Percentiles rank a stretch among this genome's conserved stretches.
Evolutionary conservation across 2,329 filamentous ascomycete species (phyloP).

Genomic region (Exophiala lecanii-corni): DNA sequence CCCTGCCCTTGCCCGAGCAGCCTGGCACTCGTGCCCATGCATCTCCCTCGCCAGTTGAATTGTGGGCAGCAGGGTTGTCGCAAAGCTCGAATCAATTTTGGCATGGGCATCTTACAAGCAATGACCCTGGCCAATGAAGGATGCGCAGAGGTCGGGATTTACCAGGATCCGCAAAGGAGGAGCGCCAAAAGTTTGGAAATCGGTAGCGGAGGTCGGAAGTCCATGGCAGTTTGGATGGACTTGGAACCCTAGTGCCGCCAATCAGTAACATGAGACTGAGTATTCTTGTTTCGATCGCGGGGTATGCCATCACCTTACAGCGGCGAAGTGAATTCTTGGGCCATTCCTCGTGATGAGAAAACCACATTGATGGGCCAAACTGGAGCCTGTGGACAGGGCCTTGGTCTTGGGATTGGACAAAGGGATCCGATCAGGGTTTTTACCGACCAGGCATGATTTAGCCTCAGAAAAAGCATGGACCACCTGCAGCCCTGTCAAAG

Average conservation of each 20-base stretch:
- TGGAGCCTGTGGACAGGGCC: too few species aligned
- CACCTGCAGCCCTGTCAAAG: slow-evolving; percentile 18
- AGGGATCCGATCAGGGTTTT: too few species aligned
- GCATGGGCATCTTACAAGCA: slow-evolving; percentile 5
- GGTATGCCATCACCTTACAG: slow-evolving; percentile 5
- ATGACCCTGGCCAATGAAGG: slow-evolving; percentile 9
- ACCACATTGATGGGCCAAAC: too few species aligned
- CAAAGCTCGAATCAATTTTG: slow-evolving; percentile 14
- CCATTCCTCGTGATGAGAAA: slow-evolving; percentile 4
- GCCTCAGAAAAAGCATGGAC: slow-evolving; percentile 10
- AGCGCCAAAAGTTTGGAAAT: slow-evolving; percentile 15
- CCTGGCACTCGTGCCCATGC: too few species aligned
- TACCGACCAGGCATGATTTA: not conserved
- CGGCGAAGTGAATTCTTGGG: slow-evolving; percentile 3
- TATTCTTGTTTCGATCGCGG: slow-evolving; percentile 4
- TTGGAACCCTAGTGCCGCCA: too few species aligned
- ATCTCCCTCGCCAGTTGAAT: too few species aligned
- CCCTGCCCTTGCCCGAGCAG: too few species aligned
- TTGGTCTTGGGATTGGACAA: slow-evolving; percentile 3
- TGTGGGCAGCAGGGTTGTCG: slow-evolving; percentile 2
- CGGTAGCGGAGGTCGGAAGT: slow-evolving; percentile 5
- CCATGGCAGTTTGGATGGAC: too few species aligned
- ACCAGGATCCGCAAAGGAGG: slow-evolving; percentile 2
- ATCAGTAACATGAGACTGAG: too few species aligned
- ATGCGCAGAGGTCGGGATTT: slow-evolving; percentile 2